Evolutionary conservation across 257 asterid genomes (phyloP).

Genomic region (Agastache rugosa): DNA sequence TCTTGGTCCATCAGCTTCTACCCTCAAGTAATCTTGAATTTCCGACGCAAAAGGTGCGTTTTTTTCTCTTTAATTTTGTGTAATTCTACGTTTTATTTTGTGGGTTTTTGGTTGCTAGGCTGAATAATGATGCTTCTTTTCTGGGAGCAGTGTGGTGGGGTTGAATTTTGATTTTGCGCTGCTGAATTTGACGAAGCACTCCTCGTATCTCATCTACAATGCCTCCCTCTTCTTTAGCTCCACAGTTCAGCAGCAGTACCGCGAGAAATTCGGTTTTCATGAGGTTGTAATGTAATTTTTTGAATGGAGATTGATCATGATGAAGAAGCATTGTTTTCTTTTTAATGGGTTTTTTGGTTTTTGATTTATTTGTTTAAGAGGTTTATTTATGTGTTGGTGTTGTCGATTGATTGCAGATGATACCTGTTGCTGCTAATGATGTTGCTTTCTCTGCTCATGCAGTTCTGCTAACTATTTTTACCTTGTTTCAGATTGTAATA

Average conservation of each 20-base stretch:
- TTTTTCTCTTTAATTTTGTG: neutral
- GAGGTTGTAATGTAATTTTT: constrained; percentile 59
- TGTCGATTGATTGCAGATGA: constrained; percentile 65
- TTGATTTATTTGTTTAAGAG: neutral
- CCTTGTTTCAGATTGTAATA: constrained; percentile 75
- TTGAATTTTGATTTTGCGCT: constrained; percentile 86
- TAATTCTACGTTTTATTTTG: neutral
- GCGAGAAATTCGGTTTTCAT: constrained; percentile 58
- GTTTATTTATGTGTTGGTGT: constrained; percentile 21
- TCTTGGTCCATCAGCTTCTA: constrained; percentile 97
- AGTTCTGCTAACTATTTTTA: constrained; percentile 73
- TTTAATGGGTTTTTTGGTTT: neutral
- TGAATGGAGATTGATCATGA: neutral
- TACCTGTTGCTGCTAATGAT: constrained; percentile 96
- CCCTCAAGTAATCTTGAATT: constrained; percentile 82
- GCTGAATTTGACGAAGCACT: constrained; percentile 88
- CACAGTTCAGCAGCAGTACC: constrained; percentile 77
- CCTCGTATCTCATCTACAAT: constrained; percentile 88
- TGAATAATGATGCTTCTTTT: neutral
- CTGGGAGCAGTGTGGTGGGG: constrained; percentile 79
- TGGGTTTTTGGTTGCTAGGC: neutral
- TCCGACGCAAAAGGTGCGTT: constrained; percentile 78
- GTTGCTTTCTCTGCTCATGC: constrained; percentile 95
- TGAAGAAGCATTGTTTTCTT: neutral
- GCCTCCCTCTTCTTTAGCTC: constrained; percentile 87